Base-by-base conservation (phyloP, 495 filamentous ascomycete genomes). In the Pyrenopolyporus hunteri region DNA sequence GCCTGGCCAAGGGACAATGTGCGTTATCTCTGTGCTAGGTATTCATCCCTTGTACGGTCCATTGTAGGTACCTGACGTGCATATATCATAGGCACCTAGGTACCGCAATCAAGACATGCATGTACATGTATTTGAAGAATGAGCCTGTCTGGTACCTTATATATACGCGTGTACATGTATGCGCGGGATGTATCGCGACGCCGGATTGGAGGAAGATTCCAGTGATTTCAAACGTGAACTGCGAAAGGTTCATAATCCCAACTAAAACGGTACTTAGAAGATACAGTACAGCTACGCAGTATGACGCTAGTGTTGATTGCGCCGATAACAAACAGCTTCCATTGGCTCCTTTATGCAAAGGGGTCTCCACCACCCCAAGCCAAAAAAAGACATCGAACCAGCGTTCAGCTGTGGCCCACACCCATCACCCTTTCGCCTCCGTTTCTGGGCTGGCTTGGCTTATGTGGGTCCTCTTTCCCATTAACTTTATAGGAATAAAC, bases 321-420 rank as follows among this genome's bases (percentile, higher is more conserved):
- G 53, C 57, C 43, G 16, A 54, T 48, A 22, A 54, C 8, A 13
- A 17, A 39, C 4, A 11, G 20, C 14, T 39, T 42, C 2, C 16
- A 53, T 35, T 63, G 59, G 52, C n/a, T 17, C 7, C 1, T 39
- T 16, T 0, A 13, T 36, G 11, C 29, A 23, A 29, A n/a, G 3
- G 7, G 43, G n/a, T n/a, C 2, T 44, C 57, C 47, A 22, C 16
- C 6, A 14, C 17, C 19, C 46, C 52, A 55, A 23, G 14, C 61
- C 61, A 59, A 66, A 66, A 66, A 66, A 61, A 57, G 57, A 57
- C 57, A 54, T 48, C 39, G 48, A 16, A 45, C 50, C 51, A 61
- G 37, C 36, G 25, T 57, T 52, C 45, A 50, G 63, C 52, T 49
- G 33, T 14, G 54, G 48, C 31, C 36, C 44, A 42, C 13, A 35